Evolutionary conservation across 2,329 filamentous ascomycete species (phyloP).

Genomic region (Eutypa lata): DNA sequence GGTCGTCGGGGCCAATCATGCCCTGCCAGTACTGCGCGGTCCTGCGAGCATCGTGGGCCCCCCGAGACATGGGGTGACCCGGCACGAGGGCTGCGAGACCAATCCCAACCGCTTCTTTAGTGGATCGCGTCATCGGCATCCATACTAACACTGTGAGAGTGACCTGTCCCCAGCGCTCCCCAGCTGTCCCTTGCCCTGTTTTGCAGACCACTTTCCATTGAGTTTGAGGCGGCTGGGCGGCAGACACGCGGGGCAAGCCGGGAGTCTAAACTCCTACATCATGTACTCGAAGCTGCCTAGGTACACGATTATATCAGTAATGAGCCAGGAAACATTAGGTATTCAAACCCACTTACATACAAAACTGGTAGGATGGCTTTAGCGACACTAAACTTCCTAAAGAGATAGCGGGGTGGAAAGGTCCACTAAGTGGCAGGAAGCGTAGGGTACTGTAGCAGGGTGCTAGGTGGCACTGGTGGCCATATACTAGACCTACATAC

Average conservation of each 20-base stretch:
- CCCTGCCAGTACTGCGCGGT: constrained; percentile 6
- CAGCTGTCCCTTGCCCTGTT: neutral
- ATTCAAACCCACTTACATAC: too few relatives aligned
- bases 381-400: too few relatives aligned
- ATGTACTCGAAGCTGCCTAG: too few relatives aligned
- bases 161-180: neutral
- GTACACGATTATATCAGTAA: too few relatives aligned
- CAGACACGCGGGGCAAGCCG: neutral
- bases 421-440: too few relatives aligned
- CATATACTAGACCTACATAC: too few relatives aligned
- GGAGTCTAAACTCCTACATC: neutral
- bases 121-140: neutral
- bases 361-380: too few relatives aligned
- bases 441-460: too few relatives aligned
- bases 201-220: neutral
- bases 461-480: too few relatives aligned
- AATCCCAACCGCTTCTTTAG: neutral
- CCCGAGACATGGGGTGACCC: neutral
- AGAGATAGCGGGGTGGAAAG: too few relatives aligned
- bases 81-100: neutral
- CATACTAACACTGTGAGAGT: neutral
- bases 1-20: constrained; percentile 19
- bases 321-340: too few relatives aligned
- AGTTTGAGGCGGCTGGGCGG: neutral
- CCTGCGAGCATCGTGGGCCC: constrained; percentile 10